These are phyloP conservation scores for Alternaria hordeiaustralica DNA, from an alignment of 2,329 filamentous ascomycete genomes.

Conservation along the genomic window DNA sequence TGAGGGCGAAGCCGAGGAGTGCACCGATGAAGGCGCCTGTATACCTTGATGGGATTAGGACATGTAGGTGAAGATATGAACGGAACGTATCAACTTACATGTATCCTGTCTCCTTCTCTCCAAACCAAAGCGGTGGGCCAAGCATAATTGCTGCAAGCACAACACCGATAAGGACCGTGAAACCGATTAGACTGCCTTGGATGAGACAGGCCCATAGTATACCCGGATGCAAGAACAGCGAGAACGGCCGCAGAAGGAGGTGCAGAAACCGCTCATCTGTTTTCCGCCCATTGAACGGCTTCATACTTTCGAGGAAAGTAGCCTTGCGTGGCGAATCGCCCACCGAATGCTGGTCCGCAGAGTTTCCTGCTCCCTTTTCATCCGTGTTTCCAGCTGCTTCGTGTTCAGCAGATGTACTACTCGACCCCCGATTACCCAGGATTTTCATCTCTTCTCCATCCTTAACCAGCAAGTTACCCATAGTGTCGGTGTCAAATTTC, in stretches of 20 bases:
- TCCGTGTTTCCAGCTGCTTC: neutral
- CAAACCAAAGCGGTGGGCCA: conserved; percentile 80
- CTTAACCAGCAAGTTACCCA: conserved; percentile 38
- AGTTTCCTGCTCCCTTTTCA: conserved; percentile 1
- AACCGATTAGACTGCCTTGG: conserved; percentile 90
- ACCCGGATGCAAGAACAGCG: conserved; percentile 34
- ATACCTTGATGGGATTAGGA: neutral
- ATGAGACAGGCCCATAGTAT: conserved; percentile 65
- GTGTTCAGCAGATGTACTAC: neutral
- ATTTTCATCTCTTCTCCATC: conserved; percentile 1
- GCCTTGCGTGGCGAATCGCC: conserved; percentile 47
- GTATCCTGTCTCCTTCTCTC: conserved; percentile 83
- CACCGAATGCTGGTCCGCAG: conserved; percentile 40
- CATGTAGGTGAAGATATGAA: neutral
- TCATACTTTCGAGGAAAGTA: conserved; percentile 66
- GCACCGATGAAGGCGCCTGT: conserved; percentile 85
- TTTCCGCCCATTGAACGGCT: conserved; percentile 81
- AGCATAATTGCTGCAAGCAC: conserved; percentile 84
- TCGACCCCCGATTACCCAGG: neutral
- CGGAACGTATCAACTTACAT: conserved; percentile 39
- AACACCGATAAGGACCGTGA: conserved; percentile 90
- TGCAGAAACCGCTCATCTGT: conserved; percentile 75
- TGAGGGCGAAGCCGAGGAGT: conserved; percentile 75
- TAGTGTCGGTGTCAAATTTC: conserved; percentile 72
- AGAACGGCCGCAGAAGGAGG: conserved; percentile 63